Base-by-base conservation (phyloP, 257 asterid genomes). In the Nicotiana tabacum region DNA sequence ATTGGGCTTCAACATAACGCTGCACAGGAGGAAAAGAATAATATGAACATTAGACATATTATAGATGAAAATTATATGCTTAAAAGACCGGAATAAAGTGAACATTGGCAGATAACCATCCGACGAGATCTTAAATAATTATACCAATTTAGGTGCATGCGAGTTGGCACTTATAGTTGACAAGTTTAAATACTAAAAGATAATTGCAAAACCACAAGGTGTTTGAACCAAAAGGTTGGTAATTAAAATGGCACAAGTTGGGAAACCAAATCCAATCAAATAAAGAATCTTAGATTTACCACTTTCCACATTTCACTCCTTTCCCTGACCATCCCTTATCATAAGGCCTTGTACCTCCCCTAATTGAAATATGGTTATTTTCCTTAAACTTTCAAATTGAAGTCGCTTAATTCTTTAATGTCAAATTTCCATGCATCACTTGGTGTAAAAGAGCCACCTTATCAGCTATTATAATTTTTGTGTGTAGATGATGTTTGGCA, bases 1-100 rank as follows among this genome's bases (percentile, higher is more conserved):
- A 96, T 82, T 91, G 99, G 78, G 99, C 99, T 91, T 96, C 99
- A 61, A 89, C 93, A 87, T 94, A 96, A 51, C 95, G 94, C 98
- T 96, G 94, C 88, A 88, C 66, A 87, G 67, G 81, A 84, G 66
- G 64, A 83, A 4, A 39, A 29, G 80, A 81, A 15, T 46, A 18
- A 32, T 16, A 13, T 57, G 37, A 12, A 60, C 33, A 70, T 46
- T 27, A 35, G 21, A 37, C 6, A 72, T 39, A 33, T 39, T 5
- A 60, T 16, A n/a, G 35, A 9, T 57, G 39, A 29, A 72, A 82
- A 39, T 21, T 48, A 82, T 66, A 76, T 76, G 53, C 46, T 76
- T 27, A 27, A 48, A 24, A 76, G 61, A 76, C 27, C 24, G 79
- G 61, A 72, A 51, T 55, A 76, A 29, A 76, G 24, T 27, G 64